Evolutionary conservation across 176 grass and related monocot species (phyloP), one percentile per base, ranked within the genome.

Genomic region (Cenchrus fungigraminus): DNA sequence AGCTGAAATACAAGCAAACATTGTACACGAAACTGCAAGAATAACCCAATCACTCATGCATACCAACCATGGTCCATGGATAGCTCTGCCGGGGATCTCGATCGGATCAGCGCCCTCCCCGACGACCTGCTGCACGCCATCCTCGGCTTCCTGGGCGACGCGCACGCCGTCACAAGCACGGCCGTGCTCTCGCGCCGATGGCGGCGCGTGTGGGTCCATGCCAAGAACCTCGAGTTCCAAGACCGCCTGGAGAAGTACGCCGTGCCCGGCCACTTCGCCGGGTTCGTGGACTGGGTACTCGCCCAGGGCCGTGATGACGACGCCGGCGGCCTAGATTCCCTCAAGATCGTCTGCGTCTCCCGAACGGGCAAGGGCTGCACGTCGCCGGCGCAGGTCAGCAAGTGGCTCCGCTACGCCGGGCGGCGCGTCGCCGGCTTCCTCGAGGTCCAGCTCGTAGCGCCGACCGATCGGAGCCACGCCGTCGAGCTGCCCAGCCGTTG

Each of bases 321-420:
- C 22, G 60, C 57, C 57, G 57, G 22, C 62, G 34, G 1, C 1
- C 28, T 65, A 11, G 62, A 65, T 2, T 65, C 28, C 2, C 62
- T 65, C 22, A 4, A 12, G 9, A 34, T 34, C 34, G 12, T 29
- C 22, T 2, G 0, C 3, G 2, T 63, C 9, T 0, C 0, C 0
- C n/a, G 5, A 29, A 0, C 0, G 7, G 8, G 19, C 6, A 2
- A 9, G 19, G 2, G 8, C n/a, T 3, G 8, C 3, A 2, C 22
- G 22, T 63, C 60, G 60, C 60, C 61, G 9, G 10, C 31, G 25
- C 2, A 62, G 59, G 2, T 28, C n/a, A 62, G 4, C n/a, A 8
- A 3, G n/a, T 62, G 59, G 58, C 19, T 61, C 9, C 20, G 58
- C 58, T 61, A 61, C 20, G 58, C 20, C 58, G 20, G 0, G 58